phyloP scores from a whole-genome alignment of 768 basidiomycete genomes.

The Termitomyces sp. region DNA sequence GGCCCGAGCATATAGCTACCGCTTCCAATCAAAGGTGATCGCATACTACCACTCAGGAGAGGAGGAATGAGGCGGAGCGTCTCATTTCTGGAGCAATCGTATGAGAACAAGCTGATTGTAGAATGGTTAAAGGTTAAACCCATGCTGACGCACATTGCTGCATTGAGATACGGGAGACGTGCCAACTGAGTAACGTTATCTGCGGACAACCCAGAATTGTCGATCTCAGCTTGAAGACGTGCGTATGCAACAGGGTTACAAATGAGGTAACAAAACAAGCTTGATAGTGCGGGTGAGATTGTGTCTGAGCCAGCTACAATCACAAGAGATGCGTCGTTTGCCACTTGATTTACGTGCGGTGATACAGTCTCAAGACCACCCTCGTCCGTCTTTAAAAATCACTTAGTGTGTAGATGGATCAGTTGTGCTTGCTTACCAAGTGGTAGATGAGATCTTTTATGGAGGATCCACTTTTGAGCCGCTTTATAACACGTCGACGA shows the following conservation, averaged over 20 bases:
- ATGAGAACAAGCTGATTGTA: not conserved
- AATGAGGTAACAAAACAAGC: conserved; percentile 14
- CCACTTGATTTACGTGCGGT: conserved; percentile 12
- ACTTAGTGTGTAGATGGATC: not conserved
- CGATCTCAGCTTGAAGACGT: not conserved
- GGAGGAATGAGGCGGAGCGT: not conserved
- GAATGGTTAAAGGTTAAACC: no score
- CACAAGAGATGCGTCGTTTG: conserved; percentile 12
- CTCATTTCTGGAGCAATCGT: not conserved
- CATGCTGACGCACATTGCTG: not conserved
- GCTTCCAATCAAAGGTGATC: not conserved
- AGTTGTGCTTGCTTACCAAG: not conserved
- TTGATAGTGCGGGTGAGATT: conserved; percentile 12
- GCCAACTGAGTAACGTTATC: not conserved
- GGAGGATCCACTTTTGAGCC: not conserved
- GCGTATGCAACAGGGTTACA: not conserved
- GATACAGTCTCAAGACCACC: not conserved
- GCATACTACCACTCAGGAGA: not conserved
- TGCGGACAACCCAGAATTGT: not conserved
- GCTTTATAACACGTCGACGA: not conserved
- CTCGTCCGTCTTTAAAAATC: not conserved
- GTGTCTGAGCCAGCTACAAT: conserved; percentile 17
- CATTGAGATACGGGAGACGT: not conserved
- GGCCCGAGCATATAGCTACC: not conserved
- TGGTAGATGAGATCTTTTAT: not conserved